Conservation (phyloP, 352 stramenopile genomes). For the Phytophthora agathidicida region DNA sequence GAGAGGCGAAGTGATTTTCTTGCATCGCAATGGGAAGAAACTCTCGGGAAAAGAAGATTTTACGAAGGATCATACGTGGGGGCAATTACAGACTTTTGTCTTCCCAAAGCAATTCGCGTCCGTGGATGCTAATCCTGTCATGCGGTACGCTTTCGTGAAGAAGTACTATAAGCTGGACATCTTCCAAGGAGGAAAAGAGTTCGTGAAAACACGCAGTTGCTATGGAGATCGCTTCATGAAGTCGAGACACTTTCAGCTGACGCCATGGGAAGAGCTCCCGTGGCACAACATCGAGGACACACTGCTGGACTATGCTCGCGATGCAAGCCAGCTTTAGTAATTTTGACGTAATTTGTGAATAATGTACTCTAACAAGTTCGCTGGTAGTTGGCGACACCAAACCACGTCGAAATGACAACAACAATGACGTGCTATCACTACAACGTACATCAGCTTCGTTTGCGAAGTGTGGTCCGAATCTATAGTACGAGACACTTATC, state of each 20-base stretch:
- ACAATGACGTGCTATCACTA: too few relatives aligned
- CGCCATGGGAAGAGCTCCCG: slow-evolving; percentile 22
- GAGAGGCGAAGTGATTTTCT: slow-evolving; percentile 43
- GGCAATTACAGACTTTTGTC: slow-evolving; percentile 31
- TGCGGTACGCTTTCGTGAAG: slow-evolving; percentile 30
- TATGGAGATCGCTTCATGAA: slow-evolving; percentile 31
- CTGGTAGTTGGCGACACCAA: neutral
- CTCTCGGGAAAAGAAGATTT: slow-evolving; percentile 32
- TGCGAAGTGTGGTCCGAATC: too few relatives aligned
- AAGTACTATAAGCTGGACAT: slow-evolving; percentile 29
- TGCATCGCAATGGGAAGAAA: slow-evolving; percentile 61
- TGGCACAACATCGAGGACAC: slow-evolving; percentile 34
- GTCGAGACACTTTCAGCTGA: slow-evolving; percentile 30
- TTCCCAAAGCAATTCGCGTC: slow-evolving; percentile 24
- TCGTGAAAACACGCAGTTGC: slow-evolving; percentile 39
- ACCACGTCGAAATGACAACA: neutral
- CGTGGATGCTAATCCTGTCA: slow-evolving; percentile 15
- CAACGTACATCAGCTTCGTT: too few relatives aligned
- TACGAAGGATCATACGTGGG: slow-evolving; percentile 33
- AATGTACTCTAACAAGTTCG: neutral
- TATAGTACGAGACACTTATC: too few relatives aligned
- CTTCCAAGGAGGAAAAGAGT: slow-evolving; percentile 24
- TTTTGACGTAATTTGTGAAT: slow-evolving; percentile 2
- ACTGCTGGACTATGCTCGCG: slow-evolving; percentile 27
- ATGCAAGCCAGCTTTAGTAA: slow-evolving; percentile 26